Base-by-base conservation (phyloP, 495 filamentous ascomycete species). In the Sordaria brevicollis region DNA sequence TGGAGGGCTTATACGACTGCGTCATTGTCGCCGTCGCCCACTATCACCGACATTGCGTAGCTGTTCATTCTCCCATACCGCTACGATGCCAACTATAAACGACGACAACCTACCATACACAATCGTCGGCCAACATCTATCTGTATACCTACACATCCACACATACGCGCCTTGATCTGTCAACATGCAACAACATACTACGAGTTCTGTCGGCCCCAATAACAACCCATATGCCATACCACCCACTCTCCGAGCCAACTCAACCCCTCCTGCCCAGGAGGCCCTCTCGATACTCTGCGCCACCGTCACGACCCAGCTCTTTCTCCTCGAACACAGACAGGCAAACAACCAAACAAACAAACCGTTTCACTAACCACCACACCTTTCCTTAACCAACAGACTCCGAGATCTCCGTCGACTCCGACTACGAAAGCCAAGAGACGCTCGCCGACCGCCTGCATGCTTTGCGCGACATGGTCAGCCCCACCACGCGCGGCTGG, bases 381-480 rank as follows among this genome's bases (percentile, higher is more conserved):
- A 54, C 29, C 62, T 69, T n/a, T 67, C 69, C 66, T 73, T 77
- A 71, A 75, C 71, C 29, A 71, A 68, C 70, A 88, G 89, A 91
- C 73, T 91, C 89, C 29, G 87, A 89, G 72, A 86, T 89, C 79
- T 90, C 86, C 35, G 83, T 83, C 68, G 86, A 88, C 70, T 86
- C 85, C 67, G 80, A 86, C 70, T 84, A 81, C 73, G 80, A 83
- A 73, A 75, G 77, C 9, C 86, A 85, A 69, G 90, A 91, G 74
- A 85, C 90, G 33, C 80, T 97, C 66, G 84, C 85, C 77, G 94
- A 97, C 73, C 93, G 94, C 71, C 73, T 99, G 71, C 81, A 84
- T 71, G 95, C 96, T 36, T 86, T 99, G 73, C 89, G 91, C 83
- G 95, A 98, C 81, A 96, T 98, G 62, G 86, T 99, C 33, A 92